A percentile compares a stretch with the other conserved stretches of the same genome.
Conservation (phyloP, 495 filamentous ascomycete genomes). For the Oleoguttula mirabilis region DNA sequence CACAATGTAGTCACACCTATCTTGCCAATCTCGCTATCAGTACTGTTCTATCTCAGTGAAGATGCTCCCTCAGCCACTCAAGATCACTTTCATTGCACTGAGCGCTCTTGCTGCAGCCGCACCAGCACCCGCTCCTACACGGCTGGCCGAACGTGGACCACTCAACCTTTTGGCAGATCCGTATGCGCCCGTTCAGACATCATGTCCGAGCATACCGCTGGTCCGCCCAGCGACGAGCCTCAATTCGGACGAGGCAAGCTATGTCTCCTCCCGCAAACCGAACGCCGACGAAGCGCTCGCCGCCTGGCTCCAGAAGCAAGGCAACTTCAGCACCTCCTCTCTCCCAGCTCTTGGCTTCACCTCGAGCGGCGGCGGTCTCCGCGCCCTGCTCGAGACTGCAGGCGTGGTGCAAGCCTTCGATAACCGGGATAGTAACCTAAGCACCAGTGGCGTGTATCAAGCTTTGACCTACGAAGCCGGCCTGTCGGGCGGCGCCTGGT, state of each 20-base stretch:
- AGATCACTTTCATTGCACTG: neutral
- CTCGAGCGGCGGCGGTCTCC: slow-evolving; percentile 37
- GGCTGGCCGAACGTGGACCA: too few species aligned
- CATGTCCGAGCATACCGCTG: slow-evolving; percentile 24
- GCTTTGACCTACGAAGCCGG: slow-evolving; percentile 37
- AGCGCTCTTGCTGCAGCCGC: neutral
- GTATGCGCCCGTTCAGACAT: slow-evolving; percentile 25
- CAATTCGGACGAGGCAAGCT: slow-evolving; percentile 22
- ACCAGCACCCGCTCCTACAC: neutral
- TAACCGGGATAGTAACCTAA: slow-evolving; percentile 29
- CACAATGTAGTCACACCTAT: too few species aligned
- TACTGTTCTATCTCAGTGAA: too few species aligned
- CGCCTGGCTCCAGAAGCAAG: slow-evolving; percentile 31
- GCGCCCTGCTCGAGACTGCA: slow-evolving; percentile 34
- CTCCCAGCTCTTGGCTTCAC: slow-evolving; percentile 29
- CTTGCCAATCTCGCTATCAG: too few species aligned
- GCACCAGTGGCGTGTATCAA: slow-evolving; percentile 34
- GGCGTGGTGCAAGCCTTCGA: slow-evolving; percentile 38
- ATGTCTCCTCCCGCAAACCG: slow-evolving; percentile 27
- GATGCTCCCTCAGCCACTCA: too few species aligned
- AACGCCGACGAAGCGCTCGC: slow-evolving; percentile 27
- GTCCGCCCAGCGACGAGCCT: slow-evolving; percentile 25
- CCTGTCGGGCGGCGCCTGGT: slow-evolving; percentile 37
- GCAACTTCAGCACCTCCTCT: slow-evolving; percentile 24
- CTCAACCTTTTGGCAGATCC: too few species aligned